Evolutionary conservation across 1,284 basidiomycete species (phyloP).

Genomic region (Salmacisia buchloeana): DNA sequence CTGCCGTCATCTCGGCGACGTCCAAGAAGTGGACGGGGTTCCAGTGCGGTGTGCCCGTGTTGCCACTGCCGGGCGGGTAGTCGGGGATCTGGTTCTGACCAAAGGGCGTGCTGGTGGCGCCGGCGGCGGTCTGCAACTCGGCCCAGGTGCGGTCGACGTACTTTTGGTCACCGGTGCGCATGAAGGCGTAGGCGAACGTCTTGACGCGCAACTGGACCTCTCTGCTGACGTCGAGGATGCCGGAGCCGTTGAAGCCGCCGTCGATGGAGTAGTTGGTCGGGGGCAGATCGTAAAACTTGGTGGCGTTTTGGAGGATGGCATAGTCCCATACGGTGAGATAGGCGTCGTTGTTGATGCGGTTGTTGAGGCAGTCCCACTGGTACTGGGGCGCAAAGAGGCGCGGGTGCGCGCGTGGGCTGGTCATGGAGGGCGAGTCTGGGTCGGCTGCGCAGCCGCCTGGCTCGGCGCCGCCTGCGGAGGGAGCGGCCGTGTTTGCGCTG

Average conservation of each 20-base stretch:
- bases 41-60: slow-evolving; percentile 62
- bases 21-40: slow-evolving; percentile 90
- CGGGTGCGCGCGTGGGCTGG: slow-evolving; percentile 70
- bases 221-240: slow-evolving; percentile 87
- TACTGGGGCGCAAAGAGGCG: slow-evolving; percentile 86
- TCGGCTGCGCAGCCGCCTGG: background rate
- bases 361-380: slow-evolving; percentile 78
- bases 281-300: slow-evolving; percentile 59
- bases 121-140: slow-evolving; percentile 60
- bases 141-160: slow-evolving; percentile 78
- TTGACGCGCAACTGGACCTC: slow-evolving; percentile 86
- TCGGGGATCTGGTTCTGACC: slow-evolving; percentile 51
- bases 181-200: slow-evolving; percentile 84
- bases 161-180: slow-evolving; percentile 77
- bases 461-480: slow-evolving; percentile 15
- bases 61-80: slow-evolving; percentile 7
- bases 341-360: slow-evolving; percentile 74
- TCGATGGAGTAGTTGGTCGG: slow-evolving; percentile 72
- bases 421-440: slow-evolving; percentile 6
- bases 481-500: slow-evolving; percentile 51
- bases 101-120: slow-evolving; percentile 54
- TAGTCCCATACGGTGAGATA: slow-evolving; percentile 85
- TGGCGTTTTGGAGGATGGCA: slow-evolving; percentile 83
- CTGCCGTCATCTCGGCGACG: slow-evolving; percentile 70
- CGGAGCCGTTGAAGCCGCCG: slow-evolving; percentile 61